Evolutionary conservation across 1,139 yeast genomes (phyloP).

Genomic region (Yamadazyma buinensis): DNA sequence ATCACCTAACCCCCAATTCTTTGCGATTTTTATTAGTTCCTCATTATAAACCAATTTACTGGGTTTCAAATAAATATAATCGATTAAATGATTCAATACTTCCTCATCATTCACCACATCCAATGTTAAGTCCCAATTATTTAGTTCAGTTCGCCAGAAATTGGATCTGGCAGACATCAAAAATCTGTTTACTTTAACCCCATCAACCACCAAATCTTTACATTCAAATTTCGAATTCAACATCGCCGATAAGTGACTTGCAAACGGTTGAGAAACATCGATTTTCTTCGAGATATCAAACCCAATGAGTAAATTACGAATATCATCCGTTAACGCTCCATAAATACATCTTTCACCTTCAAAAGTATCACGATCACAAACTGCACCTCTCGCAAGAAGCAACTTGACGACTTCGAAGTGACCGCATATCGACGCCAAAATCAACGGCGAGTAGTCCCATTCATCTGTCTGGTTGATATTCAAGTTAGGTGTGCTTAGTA

Average conservation of each 20-base stretch:
- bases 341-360: constrained; percentile 79
- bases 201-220: constrained; percentile 35
- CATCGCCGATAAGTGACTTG: constrained; percentile 59
- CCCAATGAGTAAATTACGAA: constrained; percentile 53
- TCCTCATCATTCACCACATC: constrained; percentile 17
- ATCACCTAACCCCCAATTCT: constrained; percentile 6
- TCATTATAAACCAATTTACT: constrained; percentile 19
- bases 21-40: constrained; percentile 5
- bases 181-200: constrained; percentile 34
- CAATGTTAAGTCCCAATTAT: too few relatives aligned
- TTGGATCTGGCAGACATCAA: constrained; percentile 36
- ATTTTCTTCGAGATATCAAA: constrained; percentile 68
- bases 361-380: constrained; percentile 73
- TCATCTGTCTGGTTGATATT: constrained; percentile 63
- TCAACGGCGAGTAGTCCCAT: constrained; percentile 73
- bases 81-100: constrained; percentile 34
- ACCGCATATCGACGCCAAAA: constrained; percentile 72
- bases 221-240: constrained; percentile 27
- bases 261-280: constrained; percentile 71
- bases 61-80: constrained; percentile 49
- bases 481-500: constrained; percentile 50
- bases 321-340: constrained; percentile 69
- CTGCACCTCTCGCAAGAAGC: constrained; percentile 61
- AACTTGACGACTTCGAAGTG: constrained; percentile 59
- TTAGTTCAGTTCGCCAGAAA: too few relatives aligned